phyloP scores from a whole-genome alignment of 1,284 basidiomycete species.

The Malassezia equina region DNA sequence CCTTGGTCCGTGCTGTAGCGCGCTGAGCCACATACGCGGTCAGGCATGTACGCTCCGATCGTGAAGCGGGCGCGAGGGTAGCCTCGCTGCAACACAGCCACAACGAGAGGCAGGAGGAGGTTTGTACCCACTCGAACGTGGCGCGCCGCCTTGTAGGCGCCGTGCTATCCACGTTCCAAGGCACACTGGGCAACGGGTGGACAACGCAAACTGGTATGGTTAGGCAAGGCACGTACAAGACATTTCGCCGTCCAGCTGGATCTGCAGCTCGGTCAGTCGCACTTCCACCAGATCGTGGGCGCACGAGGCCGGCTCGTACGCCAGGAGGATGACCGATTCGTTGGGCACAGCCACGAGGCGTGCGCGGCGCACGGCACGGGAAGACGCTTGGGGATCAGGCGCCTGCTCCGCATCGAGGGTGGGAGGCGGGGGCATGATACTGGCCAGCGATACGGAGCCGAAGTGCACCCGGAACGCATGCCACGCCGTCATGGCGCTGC shows the following conservation, averaged over 20 bases:
- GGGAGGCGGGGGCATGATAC: slow-evolving; percentile 8
- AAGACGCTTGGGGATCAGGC: not conserved
- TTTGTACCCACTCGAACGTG: not conserved
- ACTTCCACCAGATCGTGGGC: not conserved
- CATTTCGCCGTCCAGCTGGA: slow-evolving; percentile 11
- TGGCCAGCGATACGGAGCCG: slow-evolving; percentile 1
- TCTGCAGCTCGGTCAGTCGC: not conserved
- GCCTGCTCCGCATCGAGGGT: slow-evolving; percentile 1
- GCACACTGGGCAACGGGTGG: not conserved
- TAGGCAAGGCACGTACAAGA: not conserved
- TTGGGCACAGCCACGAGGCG: not conserved
- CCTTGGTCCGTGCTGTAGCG: not conserved
- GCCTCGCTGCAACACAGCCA: not conserved
- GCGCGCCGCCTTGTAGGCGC: not conserved
- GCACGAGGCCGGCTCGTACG: not conserved
- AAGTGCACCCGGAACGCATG: slow-evolving; percentile 1
- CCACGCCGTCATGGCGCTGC: not conserved
- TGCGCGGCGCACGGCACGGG: not conserved
- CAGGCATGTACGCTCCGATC: not conserved
- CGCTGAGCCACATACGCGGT: not conserved
- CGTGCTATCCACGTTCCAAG: not conserved
- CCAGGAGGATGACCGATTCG: slow-evolving; percentile 1
- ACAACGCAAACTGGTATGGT: not conserved
- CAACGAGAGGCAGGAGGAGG: not conserved
- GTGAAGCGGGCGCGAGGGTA: not conserved